phyloP scores from a whole-genome alignment of 257 asterid genomes.

The Cinchona pubescens region DNA sequence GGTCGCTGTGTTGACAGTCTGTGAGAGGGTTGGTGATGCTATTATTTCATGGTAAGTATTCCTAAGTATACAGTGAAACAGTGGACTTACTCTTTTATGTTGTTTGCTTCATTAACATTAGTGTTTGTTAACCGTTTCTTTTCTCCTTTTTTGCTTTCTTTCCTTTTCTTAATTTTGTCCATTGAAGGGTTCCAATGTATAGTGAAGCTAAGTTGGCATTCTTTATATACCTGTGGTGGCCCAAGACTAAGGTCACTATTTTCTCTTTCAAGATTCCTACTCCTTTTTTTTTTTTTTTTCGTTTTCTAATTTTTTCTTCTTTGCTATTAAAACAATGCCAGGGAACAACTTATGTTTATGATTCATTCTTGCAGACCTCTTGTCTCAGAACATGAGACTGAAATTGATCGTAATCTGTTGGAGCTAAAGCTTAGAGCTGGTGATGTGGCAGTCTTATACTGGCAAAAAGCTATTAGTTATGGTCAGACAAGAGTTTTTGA shows the following conservation, averaged over 20 bases:
- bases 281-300: slow-evolving; percentile 9
- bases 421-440: slow-evolving; percentile 83
- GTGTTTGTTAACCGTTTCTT: slow-evolving; percentile 6
- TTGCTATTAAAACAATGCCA: slow-evolving; percentile 37
- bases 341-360: slow-evolving; percentile 92
- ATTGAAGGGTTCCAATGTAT: slow-evolving; percentile 88
- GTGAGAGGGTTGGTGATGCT: slow-evolving; percentile 84
- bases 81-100: not conserved
- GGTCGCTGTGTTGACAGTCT: slow-evolving; percentile 78
- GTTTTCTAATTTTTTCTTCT: slow-evolving; percentile 10
- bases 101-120: slow-evolving; percentile 1
- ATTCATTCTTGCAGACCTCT: slow-evolving; percentile 87
- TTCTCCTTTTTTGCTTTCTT: not conserved
- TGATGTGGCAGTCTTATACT: slow-evolving; percentile 58
- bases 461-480: slow-evolving; percentile 62
- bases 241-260: slow-evolving; percentile 76
- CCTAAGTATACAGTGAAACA: not conserved
- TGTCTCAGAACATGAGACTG: slow-evolving; percentile 77
- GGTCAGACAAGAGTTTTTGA: slow-evolving; percentile 81
- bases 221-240: slow-evolving; percentile 88
- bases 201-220: slow-evolving; percentile 98
- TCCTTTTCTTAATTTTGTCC: slow-evolving; percentile 3
- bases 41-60: slow-evolving; percentile 77
- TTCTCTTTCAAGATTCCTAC: slow-evolving; percentile 9
- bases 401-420: slow-evolving; percentile 76